These are phyloP conservation scores for Ophiocordyceps unilateralis DNA, from an alignment of 2,329 filamentous ascomycete genomes.

Conservation along the genomic window DNA sequence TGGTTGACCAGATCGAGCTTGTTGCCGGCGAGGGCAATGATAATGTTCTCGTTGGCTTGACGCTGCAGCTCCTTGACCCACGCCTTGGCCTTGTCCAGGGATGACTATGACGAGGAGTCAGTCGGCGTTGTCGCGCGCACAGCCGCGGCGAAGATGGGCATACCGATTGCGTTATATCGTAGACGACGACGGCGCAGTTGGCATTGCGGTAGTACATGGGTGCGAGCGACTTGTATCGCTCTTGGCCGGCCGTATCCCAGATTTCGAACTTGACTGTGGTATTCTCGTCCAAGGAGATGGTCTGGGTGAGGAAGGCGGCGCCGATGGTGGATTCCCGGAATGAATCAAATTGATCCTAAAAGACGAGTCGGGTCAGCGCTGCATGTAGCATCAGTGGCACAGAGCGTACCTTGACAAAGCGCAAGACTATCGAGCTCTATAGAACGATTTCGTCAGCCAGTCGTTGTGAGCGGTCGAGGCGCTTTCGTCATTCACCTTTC, in stretches of 20 bases:
- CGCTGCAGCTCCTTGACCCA: conserved; percentile 99
- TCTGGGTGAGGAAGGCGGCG: conserved; percentile 96
- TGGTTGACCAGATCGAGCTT: conserved; percentile 93
- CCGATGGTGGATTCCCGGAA: conserved; percentile 97
- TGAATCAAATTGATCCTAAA: conserved; percentile 89
- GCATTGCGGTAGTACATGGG: conserved; percentile 99
- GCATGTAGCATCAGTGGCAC: neutral
- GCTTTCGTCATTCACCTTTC: conserved; percentile 52
- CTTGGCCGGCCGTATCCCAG: conserved; percentile 97
- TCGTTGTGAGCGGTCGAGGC: neutral
- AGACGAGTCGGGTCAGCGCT: conserved; percentile 3
- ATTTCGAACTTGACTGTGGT: conserved; percentile 99
- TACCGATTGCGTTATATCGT: conserved; percentile 98
- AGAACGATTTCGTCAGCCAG: neutral
- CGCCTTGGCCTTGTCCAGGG: conserved; percentile 94
- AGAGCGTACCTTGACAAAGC: conserved; percentile 82
- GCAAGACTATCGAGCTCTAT: conserved; percentile 82
- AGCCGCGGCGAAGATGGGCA: conserved; percentile 4
- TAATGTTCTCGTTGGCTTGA: conserved; percentile 98
- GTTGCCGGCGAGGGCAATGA: conserved; percentile 95
- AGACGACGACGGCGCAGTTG: conserved; percentile 97
- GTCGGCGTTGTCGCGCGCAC: neutral
- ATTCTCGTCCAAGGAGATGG: conserved; percentile 92
- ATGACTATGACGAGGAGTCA: conserved; percentile 44
- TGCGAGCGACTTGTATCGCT: conserved; percentile 95